These are phyloP conservation scores for Cytospora schulzeri DNA, from an alignment of 2,329 filamentous ascomycete species.

Conservation along the genomic window DNA sequence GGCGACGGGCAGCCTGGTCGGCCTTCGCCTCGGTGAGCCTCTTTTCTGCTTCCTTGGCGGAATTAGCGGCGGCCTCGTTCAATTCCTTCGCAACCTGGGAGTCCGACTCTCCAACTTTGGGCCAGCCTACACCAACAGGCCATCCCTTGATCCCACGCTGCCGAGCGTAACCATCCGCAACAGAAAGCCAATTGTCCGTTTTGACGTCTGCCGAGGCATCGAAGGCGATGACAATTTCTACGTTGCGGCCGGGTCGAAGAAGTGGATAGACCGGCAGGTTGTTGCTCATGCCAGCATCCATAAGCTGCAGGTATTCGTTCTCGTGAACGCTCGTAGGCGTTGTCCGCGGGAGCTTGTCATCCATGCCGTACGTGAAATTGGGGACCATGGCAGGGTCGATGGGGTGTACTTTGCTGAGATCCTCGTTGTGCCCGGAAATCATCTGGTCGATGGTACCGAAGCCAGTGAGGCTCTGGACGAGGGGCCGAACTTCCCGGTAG, in stretches of 20 bases:
- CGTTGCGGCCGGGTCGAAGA: slow-evolving; percentile 80
- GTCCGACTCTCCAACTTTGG: slow-evolving; percentile 60
- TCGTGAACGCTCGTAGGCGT: slow-evolving; percentile 77
- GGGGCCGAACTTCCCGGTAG: slow-evolving; percentile 87
- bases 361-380: slow-evolving; percentile 85
- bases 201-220: slow-evolving; percentile 93
- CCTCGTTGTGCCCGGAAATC: slow-evolving; percentile 79
- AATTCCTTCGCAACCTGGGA: slow-evolving; percentile 66
- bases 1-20: slow-evolving; percentile 44
- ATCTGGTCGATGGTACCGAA: slow-evolving; percentile 78
- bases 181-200: slow-evolving; percentile 93
- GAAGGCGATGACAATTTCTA: slow-evolving; percentile 90
- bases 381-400: slow-evolving; percentile 90
- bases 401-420: slow-evolving; percentile 88
- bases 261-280: slow-evolving; percentile 96
- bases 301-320: slow-evolving; percentile 74
- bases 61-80: slow-evolving; percentile 65
- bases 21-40: slow-evolving; percentile 64
- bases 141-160: slow-evolving; percentile 92
- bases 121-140: slow-evolving; percentile 96
- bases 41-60: slow-evolving; percentile 59
- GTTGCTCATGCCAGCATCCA: slow-evolving; percentile 99
- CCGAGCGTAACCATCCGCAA: slow-evolving; percentile 88
- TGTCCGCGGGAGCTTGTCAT: slow-evolving; percentile 70
- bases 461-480: slow-evolving; percentile 74